Conservation (phyloP, 208 protist species). For the Phytomonas sp. region DNA sequence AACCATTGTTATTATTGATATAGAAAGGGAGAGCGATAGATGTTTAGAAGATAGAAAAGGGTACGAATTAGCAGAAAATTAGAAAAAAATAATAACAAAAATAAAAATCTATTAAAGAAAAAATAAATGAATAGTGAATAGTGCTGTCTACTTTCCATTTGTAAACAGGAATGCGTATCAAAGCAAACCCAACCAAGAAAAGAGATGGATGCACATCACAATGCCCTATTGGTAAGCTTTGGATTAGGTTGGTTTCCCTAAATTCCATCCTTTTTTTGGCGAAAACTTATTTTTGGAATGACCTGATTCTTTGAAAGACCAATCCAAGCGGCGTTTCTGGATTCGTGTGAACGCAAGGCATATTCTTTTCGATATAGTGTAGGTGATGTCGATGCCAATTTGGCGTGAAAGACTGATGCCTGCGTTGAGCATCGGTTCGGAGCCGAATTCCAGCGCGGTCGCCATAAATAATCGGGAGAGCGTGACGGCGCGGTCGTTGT, state of each 20-base stretch:
- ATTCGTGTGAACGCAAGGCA: conserved; percentile 1
- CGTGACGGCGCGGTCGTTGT: conserved; percentile 14
- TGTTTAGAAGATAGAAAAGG: not conserved
- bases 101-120: not conserved
- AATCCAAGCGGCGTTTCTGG: conserved; percentile 22
- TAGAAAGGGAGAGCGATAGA: not conserved
- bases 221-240: not conserved
- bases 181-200: not conserved
- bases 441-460: conserved; percentile 29
- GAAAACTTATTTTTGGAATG: not conserved
- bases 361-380: conserved; percentile 15
- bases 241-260: not conserved
- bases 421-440: conserved; percentile 14
- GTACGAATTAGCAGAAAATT: conserved; percentile 8
- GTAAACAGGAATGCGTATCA: no score
- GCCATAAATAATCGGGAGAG: conserved; percentile 12
- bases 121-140: conserved; percentile 1
- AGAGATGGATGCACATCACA: not conserved
- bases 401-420: conserved; percentile 12
- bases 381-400: conserved; percentile 10
- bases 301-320: conserved; percentile 17
- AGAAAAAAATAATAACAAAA: conserved; percentile 7
- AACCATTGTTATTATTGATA: not conserved
- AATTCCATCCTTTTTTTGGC: conserved; percentile 11
- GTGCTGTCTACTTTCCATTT: not conserved